Base-by-base conservation (phyloP, 169 alveolate species). In the Perkinsus olseni region DNA sequence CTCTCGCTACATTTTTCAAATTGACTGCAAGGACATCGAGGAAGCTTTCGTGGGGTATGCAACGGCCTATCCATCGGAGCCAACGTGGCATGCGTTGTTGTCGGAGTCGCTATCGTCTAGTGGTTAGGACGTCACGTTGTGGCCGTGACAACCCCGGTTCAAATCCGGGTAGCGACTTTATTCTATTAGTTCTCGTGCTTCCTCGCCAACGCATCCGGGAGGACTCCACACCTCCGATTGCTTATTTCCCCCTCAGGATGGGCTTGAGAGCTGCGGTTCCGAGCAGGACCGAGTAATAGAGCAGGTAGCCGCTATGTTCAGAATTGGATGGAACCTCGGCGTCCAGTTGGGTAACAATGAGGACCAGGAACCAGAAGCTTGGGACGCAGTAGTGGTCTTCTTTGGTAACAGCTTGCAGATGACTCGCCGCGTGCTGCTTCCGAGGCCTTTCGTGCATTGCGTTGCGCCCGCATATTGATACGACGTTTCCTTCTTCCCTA, bases 101-200 rank as follows among this genome's bases (percentile, higher is more conserved):
- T 62, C 31, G 17, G 82, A 62, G 82, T 62, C 82, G 82, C 82
- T 62, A 62, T 62, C 82, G 82, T 62, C 82, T 62, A 62, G 82
- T 28, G 82, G 82, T 62, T 62, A 62, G 82, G 82, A 62, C 82
- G 82, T 62, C 82, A 62, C 82, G 82, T 62, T 62, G 82, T 62
- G 82, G 82, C 82, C 82, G 82, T 62, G 82, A 62, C 82, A 62
- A 62, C 82, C 82, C 82, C 82, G 82, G 82, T 62, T 62, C 82
- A 62, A 62, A 62, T 62, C 82, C 82, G 82, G 82, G 82, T 62
- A 62, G 82, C 31, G 82, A 62, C 82, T 62, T 62, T 62, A 40
- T 40, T 40, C 50, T 40, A 40, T 11, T 40, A 40, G 50, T 40
- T 11, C 50, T 40, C 50, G 50, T 40, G 50, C 50, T 40, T 40